phyloP scores from a whole-genome alignment of 257 asterid species.

The Solanum piurae region DNA sequence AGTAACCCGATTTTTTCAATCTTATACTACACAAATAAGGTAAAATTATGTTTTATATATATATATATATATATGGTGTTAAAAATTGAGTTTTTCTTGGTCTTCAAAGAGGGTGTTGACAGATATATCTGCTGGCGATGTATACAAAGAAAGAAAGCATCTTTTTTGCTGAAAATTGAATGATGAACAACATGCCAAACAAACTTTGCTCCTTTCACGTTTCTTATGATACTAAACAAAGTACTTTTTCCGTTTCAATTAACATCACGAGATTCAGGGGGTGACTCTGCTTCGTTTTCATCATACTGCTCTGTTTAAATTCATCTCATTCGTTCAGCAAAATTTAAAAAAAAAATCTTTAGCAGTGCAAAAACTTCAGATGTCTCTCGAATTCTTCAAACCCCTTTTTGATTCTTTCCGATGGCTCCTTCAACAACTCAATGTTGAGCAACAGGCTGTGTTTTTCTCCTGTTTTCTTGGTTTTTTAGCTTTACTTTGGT shows the following conservation, averaged over 20 bases:
- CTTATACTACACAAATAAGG: too few relatives aligned
- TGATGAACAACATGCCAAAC: not conserved
- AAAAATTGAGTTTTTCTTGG: too few relatives aligned
- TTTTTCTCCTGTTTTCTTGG: constrained; percentile 10
- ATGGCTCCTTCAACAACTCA: not conserved
- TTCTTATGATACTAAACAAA: not conserved
- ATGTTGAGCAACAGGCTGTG: not conserved
- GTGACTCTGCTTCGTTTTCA: not conserved
- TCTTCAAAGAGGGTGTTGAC: too few relatives aligned
- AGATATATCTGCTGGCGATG: too few relatives aligned
- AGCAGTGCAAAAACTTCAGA: not conserved
- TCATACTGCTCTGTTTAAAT: not conserved
- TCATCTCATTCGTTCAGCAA: not conserved
- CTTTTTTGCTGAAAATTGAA: not conserved
- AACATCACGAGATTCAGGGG: not conserved
- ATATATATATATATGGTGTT: too few relatives aligned
- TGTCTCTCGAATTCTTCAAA: not conserved
- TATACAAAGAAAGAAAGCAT: not conserved
- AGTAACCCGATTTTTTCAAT: too few relatives aligned
- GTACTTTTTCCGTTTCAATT: too few relatives aligned
- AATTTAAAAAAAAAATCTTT: too few relatives aligned
- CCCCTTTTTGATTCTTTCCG: not conserved
- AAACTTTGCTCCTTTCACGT: not conserved
- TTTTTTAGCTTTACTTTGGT: constrained; percentile 22
- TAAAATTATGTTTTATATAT: too few relatives aligned